Evolutionary conservation across 1,284 basidiomycete genomes (phyloP).

Genomic region (Pseudozyma thailandica): DNA sequence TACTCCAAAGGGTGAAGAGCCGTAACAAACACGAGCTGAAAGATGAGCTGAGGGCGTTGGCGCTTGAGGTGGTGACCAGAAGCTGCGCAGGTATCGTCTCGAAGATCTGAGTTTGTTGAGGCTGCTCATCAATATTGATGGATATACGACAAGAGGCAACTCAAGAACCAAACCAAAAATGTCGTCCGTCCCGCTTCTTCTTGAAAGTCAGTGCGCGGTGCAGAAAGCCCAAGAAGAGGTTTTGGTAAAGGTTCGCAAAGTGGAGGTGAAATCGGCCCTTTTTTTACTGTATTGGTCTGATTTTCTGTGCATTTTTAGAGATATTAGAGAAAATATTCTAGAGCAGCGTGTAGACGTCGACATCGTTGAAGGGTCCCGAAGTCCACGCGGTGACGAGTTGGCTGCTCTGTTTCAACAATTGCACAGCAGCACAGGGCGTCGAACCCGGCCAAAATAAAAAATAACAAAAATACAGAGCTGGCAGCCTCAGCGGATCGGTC

Average conservation of each 20-base stretch:
- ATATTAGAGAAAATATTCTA: too few relatives aligned
- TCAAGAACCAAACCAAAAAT: background rate
- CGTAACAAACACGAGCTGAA: background rate
- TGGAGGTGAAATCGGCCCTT: too few relatives aligned
- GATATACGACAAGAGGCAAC: background rate
- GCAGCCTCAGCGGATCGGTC: conserved; percentile 8
- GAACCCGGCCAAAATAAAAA: background rate
- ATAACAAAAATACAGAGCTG: background rate
- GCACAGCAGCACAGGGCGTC: background rate
- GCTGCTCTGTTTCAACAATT: too few relatives aligned
- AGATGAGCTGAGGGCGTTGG: background rate
- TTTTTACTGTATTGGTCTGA: too few relatives aligned
- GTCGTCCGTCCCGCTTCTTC: conserved; percentile 6
- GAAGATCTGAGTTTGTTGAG: background rate
- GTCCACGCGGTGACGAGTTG: too few relatives aligned
- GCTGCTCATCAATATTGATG: conserved; percentile 13
- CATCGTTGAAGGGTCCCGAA: too few relatives aligned
- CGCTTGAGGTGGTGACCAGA: background rate
- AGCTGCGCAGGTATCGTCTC: background rate
- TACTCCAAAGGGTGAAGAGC: too few relatives aligned
- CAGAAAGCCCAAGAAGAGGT: background rate
- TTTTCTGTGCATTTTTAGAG: too few relatives aligned
- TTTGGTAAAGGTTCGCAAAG: background rate
- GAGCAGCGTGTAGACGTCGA: too few relatives aligned
- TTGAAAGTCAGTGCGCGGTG: conserved; percentile 1